A percentile compares a stretch with the other conserved stretches of the same genome.
These are phyloP conservation scores for Tuber indicum DNA, from an alignment of 495 filamentous ascomycete species.

Conservation along the genomic window DNA sequence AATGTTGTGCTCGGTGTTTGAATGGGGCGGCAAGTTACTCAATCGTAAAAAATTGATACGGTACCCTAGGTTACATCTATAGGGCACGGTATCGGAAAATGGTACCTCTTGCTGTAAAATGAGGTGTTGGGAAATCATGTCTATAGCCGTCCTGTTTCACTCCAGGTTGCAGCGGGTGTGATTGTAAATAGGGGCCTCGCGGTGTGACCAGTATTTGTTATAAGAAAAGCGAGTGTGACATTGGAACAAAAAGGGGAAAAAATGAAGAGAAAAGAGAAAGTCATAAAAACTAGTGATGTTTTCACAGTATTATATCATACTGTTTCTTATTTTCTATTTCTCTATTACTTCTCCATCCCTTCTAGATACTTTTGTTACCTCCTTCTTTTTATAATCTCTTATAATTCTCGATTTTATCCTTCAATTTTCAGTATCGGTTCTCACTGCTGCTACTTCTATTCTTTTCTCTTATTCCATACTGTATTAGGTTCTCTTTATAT, in stretches of 20 bases:
- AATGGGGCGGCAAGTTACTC: neutral
- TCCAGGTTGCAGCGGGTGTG: neutral
- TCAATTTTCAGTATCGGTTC: too few relatives aligned
- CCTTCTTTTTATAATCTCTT: too few relatives aligned
- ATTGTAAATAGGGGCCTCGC: neutral
- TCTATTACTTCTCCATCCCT: too few relatives aligned
- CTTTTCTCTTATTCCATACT: too few relatives aligned
- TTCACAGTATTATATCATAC: neutral
- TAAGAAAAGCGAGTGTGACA: neutral
- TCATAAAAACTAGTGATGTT: neutral
- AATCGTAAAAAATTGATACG: neutral
- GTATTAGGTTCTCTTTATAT: too few relatives aligned
- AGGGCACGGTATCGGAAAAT: neutral
- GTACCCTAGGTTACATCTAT: neutral
- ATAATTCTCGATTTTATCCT: too few relatives aligned
- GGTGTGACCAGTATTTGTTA: neutral
- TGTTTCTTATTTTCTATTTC: too few relatives aligned
- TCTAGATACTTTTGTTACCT: too few relatives aligned
- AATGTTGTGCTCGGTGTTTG: neutral
- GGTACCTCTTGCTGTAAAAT: neutral
- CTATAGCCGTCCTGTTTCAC: neutral
- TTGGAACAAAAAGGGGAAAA: neutral
- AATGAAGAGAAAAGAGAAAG: neutral
- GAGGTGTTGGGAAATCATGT: neutral
- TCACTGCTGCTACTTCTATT: too few relatives aligned